Evolutionary conservation across 768 basidiomycete genomes (phyloP), one percentile per base, ranked within the genome.

Genomic region (Trametes villosa): DNA sequence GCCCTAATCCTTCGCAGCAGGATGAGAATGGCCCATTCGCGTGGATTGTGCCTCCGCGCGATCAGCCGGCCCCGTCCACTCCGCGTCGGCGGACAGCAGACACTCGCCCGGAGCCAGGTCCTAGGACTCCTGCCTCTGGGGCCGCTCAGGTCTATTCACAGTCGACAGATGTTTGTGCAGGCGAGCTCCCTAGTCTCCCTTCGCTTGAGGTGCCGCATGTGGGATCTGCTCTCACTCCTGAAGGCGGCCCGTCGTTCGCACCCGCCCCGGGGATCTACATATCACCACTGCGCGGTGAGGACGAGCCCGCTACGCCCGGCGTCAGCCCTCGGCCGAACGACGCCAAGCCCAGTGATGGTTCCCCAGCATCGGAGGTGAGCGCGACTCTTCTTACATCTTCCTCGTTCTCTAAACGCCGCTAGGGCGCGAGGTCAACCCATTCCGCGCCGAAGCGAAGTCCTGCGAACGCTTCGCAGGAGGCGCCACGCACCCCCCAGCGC

Each of bases 261-360:
- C 68, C 70, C 8, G 66, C 68, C 22, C 63, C 67, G 9, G 71
- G 67, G 2, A 48, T 66, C 34, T 66, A 65, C 33, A 49, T 77
- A 57, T 77, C 74, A 47, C 76, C 74, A 45, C 67, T 73, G 27
- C 66, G 60, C 29, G 22, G 36, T 31, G 33, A 50, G 38, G 46
- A 41, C 26, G 53, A 44, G 9, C 13, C 20, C 13, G 24, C 29
- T 5, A 22, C 6, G 18, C 3, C 8, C 2, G 4, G 20, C 20
- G 22, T n/a, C 4, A 42, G 20, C 7, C n/a, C n/a, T 9, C 4
- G 17, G 4, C n/a, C 4, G 17, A 18, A 12, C 8, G 46, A 20
- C 11, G 40, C 8, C 26, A 18, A 24, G 31, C 3, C 13, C 33
- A 7, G 8, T 34, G 8, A 7, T 13, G 33, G 8, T 7, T 9